phyloP scores from a whole-genome alignment of 495 filamentous ascomycete species.

The Podospora bellae-mahoneyi region DNA sequence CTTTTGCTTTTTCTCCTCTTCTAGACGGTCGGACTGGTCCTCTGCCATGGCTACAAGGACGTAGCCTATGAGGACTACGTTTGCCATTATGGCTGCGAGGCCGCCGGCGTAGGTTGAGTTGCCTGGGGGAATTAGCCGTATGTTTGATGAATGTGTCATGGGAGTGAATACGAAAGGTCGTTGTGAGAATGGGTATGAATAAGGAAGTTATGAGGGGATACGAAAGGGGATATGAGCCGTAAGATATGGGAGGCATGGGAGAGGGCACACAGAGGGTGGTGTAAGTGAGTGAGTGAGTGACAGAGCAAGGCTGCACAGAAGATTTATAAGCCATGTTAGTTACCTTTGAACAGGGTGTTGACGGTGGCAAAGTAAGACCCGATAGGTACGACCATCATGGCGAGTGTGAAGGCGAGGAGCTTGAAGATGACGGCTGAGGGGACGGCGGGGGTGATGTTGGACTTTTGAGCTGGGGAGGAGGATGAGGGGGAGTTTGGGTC shows the following conservation, averaged over 20 bases:
- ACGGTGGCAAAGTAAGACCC: conserved; percentile 82
- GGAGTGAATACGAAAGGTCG: background rate
- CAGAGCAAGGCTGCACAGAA: background rate
- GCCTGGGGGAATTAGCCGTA: conserved; percentile 46
- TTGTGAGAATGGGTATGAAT: background rate
- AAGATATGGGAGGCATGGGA: background rate
- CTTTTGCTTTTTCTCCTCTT: conserved; percentile 47
- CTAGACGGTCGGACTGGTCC: conserved; percentile 66
- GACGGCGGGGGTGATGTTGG: conserved; percentile 62
- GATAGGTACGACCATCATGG: conserved; percentile 83
- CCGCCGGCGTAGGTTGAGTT: conserved; percentile 85
- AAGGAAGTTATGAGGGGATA: background rate
- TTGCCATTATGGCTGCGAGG: conserved; percentile 81
- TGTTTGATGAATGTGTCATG: background rate
- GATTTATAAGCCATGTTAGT: no score
- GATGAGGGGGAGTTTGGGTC: conserved; percentile 43
- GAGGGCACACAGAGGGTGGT: background rate
- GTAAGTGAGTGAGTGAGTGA: background rate
- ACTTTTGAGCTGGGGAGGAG: conserved; percentile 41
- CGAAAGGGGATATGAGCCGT: background rate
- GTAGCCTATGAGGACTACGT: conserved; percentile 86
- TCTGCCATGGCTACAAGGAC: conserved; percentile 89
- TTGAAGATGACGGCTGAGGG: conserved; percentile 84
- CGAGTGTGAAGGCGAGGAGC: conserved; percentile 81
- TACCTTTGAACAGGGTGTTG: conserved; percentile 74